Base-by-base conservation (phyloP, 805 yeast genomes). In the Ogataea glucozyma region DNA sequence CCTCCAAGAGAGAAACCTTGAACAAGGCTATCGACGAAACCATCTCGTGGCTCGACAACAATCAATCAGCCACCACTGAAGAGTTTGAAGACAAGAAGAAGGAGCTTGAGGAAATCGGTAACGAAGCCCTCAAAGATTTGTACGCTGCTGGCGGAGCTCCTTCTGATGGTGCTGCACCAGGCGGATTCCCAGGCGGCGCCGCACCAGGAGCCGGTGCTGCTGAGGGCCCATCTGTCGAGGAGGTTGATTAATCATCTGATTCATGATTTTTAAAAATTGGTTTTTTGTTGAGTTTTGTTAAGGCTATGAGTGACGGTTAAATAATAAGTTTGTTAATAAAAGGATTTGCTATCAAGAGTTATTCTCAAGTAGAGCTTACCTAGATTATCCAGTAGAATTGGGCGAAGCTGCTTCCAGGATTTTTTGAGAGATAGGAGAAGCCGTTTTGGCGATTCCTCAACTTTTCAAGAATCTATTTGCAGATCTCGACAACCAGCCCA, bases 71-170 rank as follows among this genome's bases (percentile, higher is more conserved):
- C 58, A 69, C 96, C 42, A 80, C 87, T 47, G 97, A 91, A 67
- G 98, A 90, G 78, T 90, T 73, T 70, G 77, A 81, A 65, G 96
- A 85, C 73, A 85, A 79, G 77, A 95, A 89, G 78, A 90, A 90
- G 83, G 97, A 89, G 74, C 83, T 90, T 64, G 97, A 91, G 78
- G 85, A 80, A 58, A 77, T 84, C 71, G 96, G 96, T 57, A 90
- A 90, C 80, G 97, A 97, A 70, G 88, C 90, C 73, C 85, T 90
- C 88, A 80, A 88, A 69, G 88, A 90, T 80, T 88, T 93, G 79
- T 91, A 91, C 83, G 93, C 87, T 71, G 89, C 84, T 57, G 95
- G 89, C 69, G 95, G 88, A 69, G 85, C 83, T 59, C 89, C 88
- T 62, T 75, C 73, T 49, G 82, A 81, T 61, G 83, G 73, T 45